Evolutionary conservation across 352 stramenopile genomes (phyloP), one percentile per base, ranked within the genome.

Genomic region (Thalassiosira ordinaria): DNA sequence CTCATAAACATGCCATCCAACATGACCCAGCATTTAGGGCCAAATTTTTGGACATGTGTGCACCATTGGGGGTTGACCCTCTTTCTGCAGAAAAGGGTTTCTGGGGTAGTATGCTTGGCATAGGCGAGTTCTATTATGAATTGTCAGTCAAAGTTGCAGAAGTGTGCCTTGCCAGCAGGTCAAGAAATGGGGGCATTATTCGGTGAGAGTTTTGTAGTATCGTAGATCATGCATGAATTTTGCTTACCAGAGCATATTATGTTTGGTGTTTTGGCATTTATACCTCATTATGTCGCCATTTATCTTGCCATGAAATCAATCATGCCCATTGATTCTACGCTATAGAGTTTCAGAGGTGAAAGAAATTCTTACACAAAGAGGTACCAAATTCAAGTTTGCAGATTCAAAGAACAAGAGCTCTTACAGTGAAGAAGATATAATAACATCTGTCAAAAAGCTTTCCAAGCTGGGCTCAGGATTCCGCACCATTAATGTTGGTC

Each of bases 61-160:
- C 57, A 31, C 68, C 75, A 7, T 55, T 85, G 35, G 66, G 97
- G 18, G 96, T 99, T 8, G 98, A 99, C 86, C 97, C 97, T 1
- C 88, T 99, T 6, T 95, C 96, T 0, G 98, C 96, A 2, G 97
- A 98, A 84, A 99, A 99, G 78, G 96, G 95, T 1, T 99, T 99
- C 78, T 99, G 97, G 98, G 97, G 93, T 13, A 94, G 97, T 80
- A 77, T 98, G 18, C 91, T 99, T 9, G 97, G 98, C 22, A 96
- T 99, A 46, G 97, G 97, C 9, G 96, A 99, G 69, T 99, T 99
- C 82, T 99, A 99, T 91, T 99, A 99, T 86, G 97, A 99, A 80
- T 88, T 99, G n/a, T 95, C 96, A 3, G 96, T 99, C 24, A 98
- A 99, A 85, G 98, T 99, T 72, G 97, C 98, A 37, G 97, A 99